A percentile compares a stretch with the other conserved stretches of the same genome.
Evolutionary conservation across 1,139 yeast genomes (phyloP).

Genomic region (Magnusiomyces suaveolens): DNA sequence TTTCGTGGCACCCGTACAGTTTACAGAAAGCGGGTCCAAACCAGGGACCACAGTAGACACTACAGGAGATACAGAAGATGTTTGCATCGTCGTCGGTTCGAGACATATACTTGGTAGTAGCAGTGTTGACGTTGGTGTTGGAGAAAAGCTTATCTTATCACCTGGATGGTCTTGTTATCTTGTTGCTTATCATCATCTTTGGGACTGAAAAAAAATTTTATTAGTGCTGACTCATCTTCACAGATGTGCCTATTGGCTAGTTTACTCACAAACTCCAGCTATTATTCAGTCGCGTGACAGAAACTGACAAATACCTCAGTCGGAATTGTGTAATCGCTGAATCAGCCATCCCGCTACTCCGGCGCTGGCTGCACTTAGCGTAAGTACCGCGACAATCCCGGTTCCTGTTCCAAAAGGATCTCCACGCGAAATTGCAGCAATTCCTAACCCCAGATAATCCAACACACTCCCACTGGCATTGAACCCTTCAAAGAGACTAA

Average conservation of each 20-base stretch:
- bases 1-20: no score
- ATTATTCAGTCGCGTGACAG: no score
- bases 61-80: no score
- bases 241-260: background rate
- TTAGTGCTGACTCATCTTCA: background rate
- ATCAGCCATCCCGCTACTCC: background rate
- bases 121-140: background rate
- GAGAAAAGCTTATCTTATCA: background rate
- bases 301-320: background rate
- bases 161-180: background rate
- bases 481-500: background rate
- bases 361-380: background rate
- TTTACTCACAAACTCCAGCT: background rate
- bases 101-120: background rate
- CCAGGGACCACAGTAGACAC: no score
- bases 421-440: background rate
- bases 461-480: background rate
- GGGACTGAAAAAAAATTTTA: background rate
- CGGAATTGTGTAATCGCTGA: background rate
- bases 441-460: background rate
- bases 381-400: background rate
- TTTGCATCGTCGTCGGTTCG: background rate
- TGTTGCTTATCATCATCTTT: background rate
- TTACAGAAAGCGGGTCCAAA: no score
- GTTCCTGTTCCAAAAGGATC: background rate